Evolutionary conservation across 2,329 filamentous ascomycete species (phyloP), one percentile per base, ranked within the genome.

Genomic region (Neophaeococcomyces mojaviensis): DNA sequence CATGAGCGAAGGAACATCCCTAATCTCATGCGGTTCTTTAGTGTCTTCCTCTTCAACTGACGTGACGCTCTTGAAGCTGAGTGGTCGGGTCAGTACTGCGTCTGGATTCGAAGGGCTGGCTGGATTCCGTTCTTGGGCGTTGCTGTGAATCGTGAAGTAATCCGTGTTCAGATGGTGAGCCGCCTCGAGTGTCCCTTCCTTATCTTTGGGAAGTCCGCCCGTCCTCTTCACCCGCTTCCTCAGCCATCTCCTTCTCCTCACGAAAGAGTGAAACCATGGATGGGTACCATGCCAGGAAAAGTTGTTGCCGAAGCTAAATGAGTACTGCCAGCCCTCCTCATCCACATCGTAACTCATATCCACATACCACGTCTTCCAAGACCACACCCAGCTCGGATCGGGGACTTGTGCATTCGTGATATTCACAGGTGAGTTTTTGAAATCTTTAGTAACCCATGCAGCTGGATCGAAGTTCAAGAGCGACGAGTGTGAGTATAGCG

Each of bases 301-400:
- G 34, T 68, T 72, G 49, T 76, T 79, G 53, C 72, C 71, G 61
- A 97, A 98, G 54, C 86, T 83, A 62, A 96, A 88, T 13, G 87
- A 92, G 66, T 98, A 98, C 62, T 94, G 84, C 92, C 92, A 98
- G 3, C 92, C 92, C 52, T 90, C 86, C 51, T 90, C 84, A 59
- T 97, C 92, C 9, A 86, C 81, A 49, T 84, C 83, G 2, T 84
- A 78, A n/a, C 70, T 90, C 87, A 76, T 87, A 70, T 84, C 81
- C 24, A 83, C 80, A 60, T 83, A 84, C 80, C 81, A 84, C 33
- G 73, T 74, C 60, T 76, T 76, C 81, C 81, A 84, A 8, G 73
- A 80, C 92, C 92, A 98, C 61, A 87, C 81, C 92, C 92, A 98
- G 51, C 83, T 87, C 4, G 92, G 92, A 61, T 98, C 92, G 0